phyloP scores from a whole-genome alignment of 139 green algal genomes.

The Ettlia oleoabundans region DNA sequence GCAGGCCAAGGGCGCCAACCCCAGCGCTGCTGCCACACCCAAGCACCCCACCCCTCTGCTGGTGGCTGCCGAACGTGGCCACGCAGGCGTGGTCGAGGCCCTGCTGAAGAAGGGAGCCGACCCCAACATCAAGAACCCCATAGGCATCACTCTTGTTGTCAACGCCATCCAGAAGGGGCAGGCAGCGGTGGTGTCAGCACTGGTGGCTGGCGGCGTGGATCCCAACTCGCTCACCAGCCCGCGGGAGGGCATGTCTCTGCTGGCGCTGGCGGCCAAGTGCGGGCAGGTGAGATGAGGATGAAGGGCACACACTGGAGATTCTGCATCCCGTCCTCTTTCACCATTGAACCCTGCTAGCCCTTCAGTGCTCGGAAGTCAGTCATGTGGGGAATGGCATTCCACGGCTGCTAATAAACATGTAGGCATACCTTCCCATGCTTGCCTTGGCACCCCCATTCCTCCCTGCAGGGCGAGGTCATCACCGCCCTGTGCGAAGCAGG shows the following conservation, averaged over 20 bases:
- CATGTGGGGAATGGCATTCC: too few relatives aligned
- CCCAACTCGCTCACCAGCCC: background rate
- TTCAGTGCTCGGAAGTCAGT: too few relatives aligned
- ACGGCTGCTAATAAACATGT: too few relatives aligned
- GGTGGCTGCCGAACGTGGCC: background rate
- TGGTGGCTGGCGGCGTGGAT: background rate
- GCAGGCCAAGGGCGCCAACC: background rate
- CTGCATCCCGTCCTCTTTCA: too few relatives aligned
- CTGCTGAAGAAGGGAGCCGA: conserved; percentile 14
- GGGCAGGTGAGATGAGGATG: background rate
- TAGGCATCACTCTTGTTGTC: background rate
- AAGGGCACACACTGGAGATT: too few relatives aligned
- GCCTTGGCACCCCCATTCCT: too few relatives aligned
- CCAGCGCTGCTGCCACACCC: background rate
- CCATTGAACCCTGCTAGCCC: too few relatives aligned
- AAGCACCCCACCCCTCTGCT: conserved; percentile 27
- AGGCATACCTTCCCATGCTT: too few relatives aligned
- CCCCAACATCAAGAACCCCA: background rate
- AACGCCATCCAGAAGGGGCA: background rate
- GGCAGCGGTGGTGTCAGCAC: background rate
- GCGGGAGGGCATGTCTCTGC: background rate
- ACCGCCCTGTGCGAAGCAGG: background rate
- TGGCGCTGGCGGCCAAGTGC: background rate
- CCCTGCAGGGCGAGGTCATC: background rate
- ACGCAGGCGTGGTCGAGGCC: background rate